A percentile compares a stretch with the other conserved stretches of the same genome.
Evolutionary conservation across 768 basidiomycete species (phyloP).

Genomic region (Macrolepiota dolichaula): DNA sequence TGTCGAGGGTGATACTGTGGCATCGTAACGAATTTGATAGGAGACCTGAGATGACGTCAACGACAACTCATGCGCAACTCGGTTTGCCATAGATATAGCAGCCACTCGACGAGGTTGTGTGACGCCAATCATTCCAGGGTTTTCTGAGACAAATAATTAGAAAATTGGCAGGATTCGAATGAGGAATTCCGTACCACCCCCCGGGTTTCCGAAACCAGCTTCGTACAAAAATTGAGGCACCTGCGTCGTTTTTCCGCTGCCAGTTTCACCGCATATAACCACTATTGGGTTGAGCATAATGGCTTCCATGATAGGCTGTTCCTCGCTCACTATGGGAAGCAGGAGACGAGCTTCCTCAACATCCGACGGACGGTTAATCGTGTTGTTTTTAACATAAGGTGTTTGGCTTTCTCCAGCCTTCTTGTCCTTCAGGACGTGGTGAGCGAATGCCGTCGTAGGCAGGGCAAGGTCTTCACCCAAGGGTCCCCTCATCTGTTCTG

Average conservation of each 20-base stretch:
- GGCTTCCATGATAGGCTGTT: conserved; percentile 92
- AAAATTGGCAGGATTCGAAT: not conserved
- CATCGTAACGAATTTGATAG: conserved; percentile 97
- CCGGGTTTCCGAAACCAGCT: conserved; percentile 85
- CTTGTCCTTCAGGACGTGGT: conserved; percentile 32
- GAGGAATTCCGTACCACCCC: conserved; percentile 55
- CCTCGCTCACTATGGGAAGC: conserved; percentile 89
- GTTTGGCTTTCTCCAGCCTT: conserved; percentile 14
- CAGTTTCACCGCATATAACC: conserved; percentile 88
- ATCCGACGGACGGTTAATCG: conserved; percentile 61
- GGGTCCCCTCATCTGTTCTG: conserved; percentile 64
- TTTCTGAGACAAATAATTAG: conserved; percentile 25
- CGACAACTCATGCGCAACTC: conserved; percentile 92
- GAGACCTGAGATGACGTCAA: conserved; percentile 80
- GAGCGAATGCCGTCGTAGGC: conserved; percentile 64
- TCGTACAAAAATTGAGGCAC: conserved; percentile 98
- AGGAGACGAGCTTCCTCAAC: conserved; percentile 75
- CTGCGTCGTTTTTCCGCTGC: conserved; percentile 98
- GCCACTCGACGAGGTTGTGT: conserved; percentile 98
- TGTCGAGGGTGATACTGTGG: conserved; percentile 85
- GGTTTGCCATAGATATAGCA: conserved; percentile 92
- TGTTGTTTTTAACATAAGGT: conserved; percentile 38
- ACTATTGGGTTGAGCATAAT: conserved; percentile 84
- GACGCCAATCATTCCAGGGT: conserved; percentile 96
- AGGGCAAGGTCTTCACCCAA: conserved; percentile 70